These are phyloP conservation scores for Psidium guajava DNA, from an alignment of 345 rosid genomes.

Conservation along the genomic window DNA sequence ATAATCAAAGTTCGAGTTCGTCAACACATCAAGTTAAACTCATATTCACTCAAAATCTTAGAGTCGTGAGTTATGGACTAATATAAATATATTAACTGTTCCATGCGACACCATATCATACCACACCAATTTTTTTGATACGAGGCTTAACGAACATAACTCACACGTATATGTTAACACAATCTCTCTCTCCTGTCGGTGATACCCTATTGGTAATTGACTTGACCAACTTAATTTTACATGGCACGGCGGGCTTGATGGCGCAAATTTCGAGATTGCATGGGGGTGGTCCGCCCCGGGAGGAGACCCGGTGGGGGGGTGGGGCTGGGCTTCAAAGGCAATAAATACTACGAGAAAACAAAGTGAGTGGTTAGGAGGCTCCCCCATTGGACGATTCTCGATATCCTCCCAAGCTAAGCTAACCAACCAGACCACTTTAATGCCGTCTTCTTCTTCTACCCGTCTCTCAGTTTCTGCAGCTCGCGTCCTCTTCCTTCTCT, in stretches of 20 bases:
- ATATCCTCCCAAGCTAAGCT: not conserved
- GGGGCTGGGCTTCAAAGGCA: not conserved
- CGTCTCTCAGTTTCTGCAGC: not conserved
- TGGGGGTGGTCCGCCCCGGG: not conserved
- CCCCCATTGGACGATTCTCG: not conserved
- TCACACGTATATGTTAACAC: no score
- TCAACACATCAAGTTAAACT: no score
- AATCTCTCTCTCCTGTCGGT: accelerated
- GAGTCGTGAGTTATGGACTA: no score
- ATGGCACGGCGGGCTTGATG: not conserved
- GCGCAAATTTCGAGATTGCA: not conserved
- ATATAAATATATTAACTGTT: no score
- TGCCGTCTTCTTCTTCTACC: not conserved
- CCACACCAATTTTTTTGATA: no score
- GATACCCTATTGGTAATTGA: not conserved
- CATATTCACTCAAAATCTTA: no score
- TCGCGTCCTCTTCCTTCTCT: not conserved
- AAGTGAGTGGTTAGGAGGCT: not conserved
- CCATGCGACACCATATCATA: no score
- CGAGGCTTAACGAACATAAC: no score
- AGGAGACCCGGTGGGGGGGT: no score
- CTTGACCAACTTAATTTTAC: not conserved
- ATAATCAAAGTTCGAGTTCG: no score
- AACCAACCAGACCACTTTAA: not conserved
- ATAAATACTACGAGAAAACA: not conserved